These are phyloP conservation scores for Colletotrichum caudatum DNA, from an alignment of 2,329 filamentous ascomycete genomes.

Conservation along the genomic window DNA sequence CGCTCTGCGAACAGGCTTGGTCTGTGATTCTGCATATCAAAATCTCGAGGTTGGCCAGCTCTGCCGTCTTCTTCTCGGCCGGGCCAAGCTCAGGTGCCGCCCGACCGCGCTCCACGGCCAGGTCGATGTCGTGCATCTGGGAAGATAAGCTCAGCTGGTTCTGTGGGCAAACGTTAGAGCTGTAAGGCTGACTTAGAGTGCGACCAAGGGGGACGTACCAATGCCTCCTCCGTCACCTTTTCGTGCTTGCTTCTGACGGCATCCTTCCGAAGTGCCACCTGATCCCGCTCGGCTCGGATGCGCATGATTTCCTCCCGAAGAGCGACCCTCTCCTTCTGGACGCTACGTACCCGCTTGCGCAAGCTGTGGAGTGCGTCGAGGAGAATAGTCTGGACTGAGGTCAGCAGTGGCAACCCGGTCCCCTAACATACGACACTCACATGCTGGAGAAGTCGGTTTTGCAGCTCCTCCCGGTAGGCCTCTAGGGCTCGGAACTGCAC, in stretches of 20 bases:
- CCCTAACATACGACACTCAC: conserved; percentile 55
- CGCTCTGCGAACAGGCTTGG: conserved; percentile 63
- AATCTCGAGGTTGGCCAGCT: conserved; percentile 69
- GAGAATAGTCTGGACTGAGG: conserved; percentile 62
- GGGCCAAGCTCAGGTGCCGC: conserved; percentile 61
- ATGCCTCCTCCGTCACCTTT: conserved; percentile 62
- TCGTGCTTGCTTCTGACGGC: conserved; percentile 72
- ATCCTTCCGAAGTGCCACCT: conserved; percentile 73
- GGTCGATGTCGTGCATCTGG: conserved; percentile 71
- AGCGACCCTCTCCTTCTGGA: conserved; percentile 67
- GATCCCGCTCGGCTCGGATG: conserved; percentile 69
- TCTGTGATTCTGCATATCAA: conserved; percentile 66
- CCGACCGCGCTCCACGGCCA: conserved; percentile 65
- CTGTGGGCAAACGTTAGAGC: conserved; percentile 44
- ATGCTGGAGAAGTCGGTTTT: conserved; percentile 67
- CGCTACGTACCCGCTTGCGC: conserved; percentile 67
- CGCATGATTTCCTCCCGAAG: conserved; percentile 71
- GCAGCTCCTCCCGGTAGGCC: conserved; percentile 69
- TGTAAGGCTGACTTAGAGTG: conserved; percentile 20
- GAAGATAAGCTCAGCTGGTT: conserved; percentile 67
- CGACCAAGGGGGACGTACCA: conserved; percentile 55
- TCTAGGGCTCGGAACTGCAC: conserved; percentile 69
- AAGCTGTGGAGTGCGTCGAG: conserved; percentile 70
- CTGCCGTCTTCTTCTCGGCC: conserved; percentile 61
- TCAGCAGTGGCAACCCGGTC: conserved; percentile 37